Base-by-base conservation (phyloP, 352 stramenopile genomes). In the Bremia lactucae region DNA sequence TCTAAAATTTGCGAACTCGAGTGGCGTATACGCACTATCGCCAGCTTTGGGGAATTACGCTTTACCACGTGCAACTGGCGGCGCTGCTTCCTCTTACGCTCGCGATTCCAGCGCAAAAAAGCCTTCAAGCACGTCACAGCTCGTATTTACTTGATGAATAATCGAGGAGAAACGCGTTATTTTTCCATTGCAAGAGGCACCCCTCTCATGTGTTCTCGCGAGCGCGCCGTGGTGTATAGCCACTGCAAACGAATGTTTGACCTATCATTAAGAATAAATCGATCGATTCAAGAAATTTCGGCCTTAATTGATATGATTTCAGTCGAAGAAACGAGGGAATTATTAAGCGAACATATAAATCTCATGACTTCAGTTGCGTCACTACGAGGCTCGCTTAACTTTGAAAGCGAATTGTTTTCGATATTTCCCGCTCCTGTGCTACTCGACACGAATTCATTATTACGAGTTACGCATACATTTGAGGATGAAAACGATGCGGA, bases 231-330 rank as follows among this genome's bases (percentile, higher is more conserved):
- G 25, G 67, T 92, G 14, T 89, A 88, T 59, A 86, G 79, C 59
- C 74, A 72, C 25, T 92, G 79, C 56, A 81, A 86, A 49, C 59
- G 71, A 40, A 92, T 89, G 79, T 89, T 92, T 48, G 79, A 89
- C 59, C 54, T 89, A 29, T 92, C 79, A 40, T 60, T 89, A 59
- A 72, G 76, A 42, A 89, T 92, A 65, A 92, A 90, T 33, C 57
- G 77, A 4, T 92, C 80, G 9, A 87, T 92, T 52, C 80, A 90
- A 40, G 77, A 92, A 31, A 88, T 92, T 50, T 90, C 80, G 55
- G 69, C 74, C 41, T 52, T 92, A 0, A 83, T 88, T 21, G 77
- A 72, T 28, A 80, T 89, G 61, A 69, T 90, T 14, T 88, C 77
- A 0, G 61, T 87, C 9, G 74, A 87, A 31, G 80, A 89, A 43